Evolutionary conservation across 768 basidiomycete species (phyloP).

Genomic region (Mycena olivaceomarginata): DNA sequence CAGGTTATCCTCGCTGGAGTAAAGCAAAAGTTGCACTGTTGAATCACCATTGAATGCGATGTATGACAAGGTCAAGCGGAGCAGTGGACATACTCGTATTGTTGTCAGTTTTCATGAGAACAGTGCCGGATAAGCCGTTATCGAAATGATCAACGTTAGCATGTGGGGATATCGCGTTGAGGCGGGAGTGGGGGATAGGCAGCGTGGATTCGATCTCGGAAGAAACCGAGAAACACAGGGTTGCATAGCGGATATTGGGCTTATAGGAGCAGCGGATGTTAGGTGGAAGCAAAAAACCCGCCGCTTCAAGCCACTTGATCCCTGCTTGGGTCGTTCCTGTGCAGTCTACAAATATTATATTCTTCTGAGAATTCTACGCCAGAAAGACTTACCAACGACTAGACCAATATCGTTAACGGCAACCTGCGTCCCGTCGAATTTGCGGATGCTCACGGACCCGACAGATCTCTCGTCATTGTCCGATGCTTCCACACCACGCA

Average conservation of each 20-base stretch:
- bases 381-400: slow-evolving; percentile 25
- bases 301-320: slow-evolving; percentile 15
- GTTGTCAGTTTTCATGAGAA: slow-evolving; percentile 31
- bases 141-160: neutral
- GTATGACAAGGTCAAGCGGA: neutral
- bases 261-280: slow-evolving; percentile 16
- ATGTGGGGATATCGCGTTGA: neutral
- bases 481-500: slow-evolving; percentile 20
- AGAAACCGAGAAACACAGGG: slow-evolving; percentile 4
- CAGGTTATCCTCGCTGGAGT: slow-evolving; percentile 4
- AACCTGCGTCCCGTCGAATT: slow-evolving; percentile 28
- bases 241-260: neutral
- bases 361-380: neutral
- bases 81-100: slow-evolving; percentile 18
- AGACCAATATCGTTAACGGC: slow-evolving; percentile 34
- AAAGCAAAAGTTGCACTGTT: slow-evolving; percentile 17
- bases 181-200: neutral
- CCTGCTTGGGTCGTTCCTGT: slow-evolving; percentile 15
- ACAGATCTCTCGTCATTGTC: slow-evolving; percentile 7
- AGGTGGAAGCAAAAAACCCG: slow-evolving; percentile 5
- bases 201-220: slow-evolving; percentile 19
- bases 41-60: neutral
- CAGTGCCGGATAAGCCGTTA: neutral
- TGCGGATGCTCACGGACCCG: slow-evolving; percentile 34
- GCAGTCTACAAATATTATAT: slow-evolving; percentile 38